Base-by-base conservation (phyloP, 163 green algal species). In the Volvox carteri region DNA sequence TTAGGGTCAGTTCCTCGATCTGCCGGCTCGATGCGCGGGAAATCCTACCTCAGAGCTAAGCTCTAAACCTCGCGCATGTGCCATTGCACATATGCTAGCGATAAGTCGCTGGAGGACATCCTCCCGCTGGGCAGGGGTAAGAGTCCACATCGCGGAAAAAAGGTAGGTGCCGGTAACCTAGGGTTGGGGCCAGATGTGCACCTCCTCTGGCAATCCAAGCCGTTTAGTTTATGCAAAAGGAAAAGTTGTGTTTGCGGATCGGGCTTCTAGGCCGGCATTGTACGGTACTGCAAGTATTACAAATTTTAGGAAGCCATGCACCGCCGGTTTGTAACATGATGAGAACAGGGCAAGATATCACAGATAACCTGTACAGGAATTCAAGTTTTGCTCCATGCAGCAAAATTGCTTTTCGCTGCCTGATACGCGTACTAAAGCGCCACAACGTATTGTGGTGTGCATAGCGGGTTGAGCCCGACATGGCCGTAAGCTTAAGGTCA, bases 31-130 rank as follows among this genome's bases (percentile, higher is more conserved):
- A 78, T 56, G 58, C 44, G 75, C 75, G 48, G 54, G 48, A 58
- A 44, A 77, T 35, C 81, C 18, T 39, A 88, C 83, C 68, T 88
- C 83, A 37, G 83, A 67, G 35, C 68, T 88, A 2, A 88, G 4
- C 68, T 88, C 83, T 4, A 83, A 28, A 4, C 83, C 67, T 28
- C 33, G 83, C 1, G 44, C 50, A 58, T 88, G 79, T n/a, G 87
- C 87, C 0, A 91, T 70, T 14, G 78, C 79, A 42, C 73, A 88
- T 7, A 91, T 91, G 56, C 35, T 86, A 19, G 56, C 56, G 6
- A 75, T 48, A 4, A 91, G 41, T 42, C 87, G 70, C 48, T 81
- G 72, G 0, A 91, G 52, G 0, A 88, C 68, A 54, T 88, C 87
- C 4, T 85, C 70, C 16, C 87, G 70, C 79, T 91, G 79, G 3